Conservation (phyloP, 176 grass and related monocot species). For the Cenchrus fungigraminus region DNA sequence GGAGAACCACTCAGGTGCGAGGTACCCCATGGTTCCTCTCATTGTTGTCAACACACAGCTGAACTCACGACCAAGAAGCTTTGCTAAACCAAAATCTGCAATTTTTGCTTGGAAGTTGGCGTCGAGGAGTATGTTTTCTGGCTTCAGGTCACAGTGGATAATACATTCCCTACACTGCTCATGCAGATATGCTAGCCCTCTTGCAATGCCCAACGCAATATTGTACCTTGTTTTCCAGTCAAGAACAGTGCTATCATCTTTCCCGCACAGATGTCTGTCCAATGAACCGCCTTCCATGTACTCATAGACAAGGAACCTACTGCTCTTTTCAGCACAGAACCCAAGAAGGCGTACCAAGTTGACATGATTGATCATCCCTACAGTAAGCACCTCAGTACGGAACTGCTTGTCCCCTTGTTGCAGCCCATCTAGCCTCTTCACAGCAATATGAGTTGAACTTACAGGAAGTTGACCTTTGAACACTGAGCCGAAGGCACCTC, state of each 20-base stretch:
- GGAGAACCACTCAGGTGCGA: constrained; percentile 64
- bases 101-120: constrained; percentile 63
- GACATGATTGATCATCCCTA: constrained; percentile 70
- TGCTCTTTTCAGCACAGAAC: constrained; percentile 61
- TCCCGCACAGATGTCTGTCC: constrained; percentile 51
- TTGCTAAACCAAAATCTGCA: constrained; percentile 69
- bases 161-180: constrained; percentile 76
- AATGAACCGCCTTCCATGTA: constrained; percentile 73
- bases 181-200: constrained; percentile 69
- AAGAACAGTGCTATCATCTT: background rate
- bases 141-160: constrained; percentile 59
- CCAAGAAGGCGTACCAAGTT: constrained; percentile 67
- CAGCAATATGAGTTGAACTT: constrained; percentile 54
- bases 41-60: constrained; percentile 75
- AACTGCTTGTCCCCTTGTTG: constrained; percentile 81
- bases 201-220: constrained; percentile 63
- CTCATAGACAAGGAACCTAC: constrained; percentile 64
- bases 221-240: constrained; percentile 50
- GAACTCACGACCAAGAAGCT: constrained; percentile 70
- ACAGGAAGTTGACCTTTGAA: constrained; percentile 59
- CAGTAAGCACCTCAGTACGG: constrained; percentile 71
- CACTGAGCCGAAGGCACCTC: constrained; percentile 62
- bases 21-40: constrained; percentile 50
- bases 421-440: constrained; percentile 71
- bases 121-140: background rate